Percentiles rank a stretch among this genome's conserved stretches.
phyloP scores from a whole-genome alignment of 805 yeast genomes.

The Yarrowia osloensis region DNA sequence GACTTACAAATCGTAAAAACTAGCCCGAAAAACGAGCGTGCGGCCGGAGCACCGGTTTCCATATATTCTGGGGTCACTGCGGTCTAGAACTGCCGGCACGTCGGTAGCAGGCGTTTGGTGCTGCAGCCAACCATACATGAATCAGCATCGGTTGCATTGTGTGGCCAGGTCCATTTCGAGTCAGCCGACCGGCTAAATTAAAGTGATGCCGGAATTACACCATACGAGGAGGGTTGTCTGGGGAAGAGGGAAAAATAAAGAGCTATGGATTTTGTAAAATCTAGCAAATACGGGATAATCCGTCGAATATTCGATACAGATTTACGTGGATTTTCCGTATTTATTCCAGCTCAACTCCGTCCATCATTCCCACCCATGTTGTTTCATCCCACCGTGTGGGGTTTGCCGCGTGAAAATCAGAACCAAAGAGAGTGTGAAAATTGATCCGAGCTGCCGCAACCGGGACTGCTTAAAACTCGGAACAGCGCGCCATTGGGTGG shows the following conservation, averaged over 20 bases:
- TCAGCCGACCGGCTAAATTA: constrained; percentile 22
- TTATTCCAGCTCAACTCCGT: background rate
- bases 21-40: background rate
- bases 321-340: background rate
- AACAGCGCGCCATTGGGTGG: background rate
- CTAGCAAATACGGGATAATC: no score
- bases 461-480: background rate
- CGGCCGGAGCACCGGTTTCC: background rate
- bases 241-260: background rate
- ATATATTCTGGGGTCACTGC: background rate
- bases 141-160: background rate
- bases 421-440: constrained; percentile 12
- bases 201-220: constrained; percentile 16
- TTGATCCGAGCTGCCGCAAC: constrained; percentile 24
- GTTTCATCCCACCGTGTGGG: constrained; percentile 26
- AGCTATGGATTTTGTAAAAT: background rate
- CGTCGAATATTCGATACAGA: no score
- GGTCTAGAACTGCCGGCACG: background rate
- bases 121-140: constrained; percentile 5
- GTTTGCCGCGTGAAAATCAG: constrained; percentile 23
- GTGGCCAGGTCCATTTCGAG: background rate
- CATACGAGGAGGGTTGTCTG: background rate
- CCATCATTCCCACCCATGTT: background rate
- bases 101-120: background rate
- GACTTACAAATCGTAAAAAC: background rate